These are phyloP conservation scores for Talaromyces funiculosus DNA, from an alignment of 2,329 filamentous ascomycete genomes.

Conservation along the genomic window DNA sequence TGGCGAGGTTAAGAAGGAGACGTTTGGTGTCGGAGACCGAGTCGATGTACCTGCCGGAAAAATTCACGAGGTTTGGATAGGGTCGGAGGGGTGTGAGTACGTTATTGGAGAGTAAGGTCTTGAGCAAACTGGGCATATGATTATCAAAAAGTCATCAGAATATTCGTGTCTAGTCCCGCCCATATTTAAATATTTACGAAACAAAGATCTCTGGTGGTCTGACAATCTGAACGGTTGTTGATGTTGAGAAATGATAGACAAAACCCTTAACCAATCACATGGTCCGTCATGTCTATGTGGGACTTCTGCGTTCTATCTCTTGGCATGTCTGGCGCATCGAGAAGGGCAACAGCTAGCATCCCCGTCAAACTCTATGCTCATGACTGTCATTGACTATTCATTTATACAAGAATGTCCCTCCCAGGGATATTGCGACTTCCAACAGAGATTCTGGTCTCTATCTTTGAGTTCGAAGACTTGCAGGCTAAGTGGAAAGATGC, in stretches of 20 bases:
- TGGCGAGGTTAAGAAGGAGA: constrained; percentile 44
- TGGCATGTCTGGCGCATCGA: background rate
- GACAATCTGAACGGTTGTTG: background rate
- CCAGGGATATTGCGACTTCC: background rate
- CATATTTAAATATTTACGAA: no score
- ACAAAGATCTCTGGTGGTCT: background rate
- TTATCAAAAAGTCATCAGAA: no score
- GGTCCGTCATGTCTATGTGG: background rate
- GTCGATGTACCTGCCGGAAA: constrained; percentile 54
- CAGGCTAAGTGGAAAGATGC: background rate
- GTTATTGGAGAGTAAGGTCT: constrained; percentile 50
- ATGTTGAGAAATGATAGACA: background rate
- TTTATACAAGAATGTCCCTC: background rate
- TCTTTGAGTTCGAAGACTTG: background rate
- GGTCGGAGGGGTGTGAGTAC: constrained; percentile 54
- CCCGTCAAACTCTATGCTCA: background rate
- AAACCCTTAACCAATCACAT: background rate
- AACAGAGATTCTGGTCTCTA: background rate
- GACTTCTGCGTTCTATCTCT: background rate
- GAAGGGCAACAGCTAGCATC: background rate
- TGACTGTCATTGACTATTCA: background rate
- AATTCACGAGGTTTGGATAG: constrained; percentile 58
- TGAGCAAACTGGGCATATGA: background rate
- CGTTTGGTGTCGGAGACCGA: constrained; percentile 49
- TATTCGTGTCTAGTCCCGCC: no score